Percentiles rank a stretch among this genome's conserved stretches.
These are phyloP conservation scores for Calendula officinalis DNA, from an alignment of 129 eudicot species.

Conservation along the genomic window DNA sequence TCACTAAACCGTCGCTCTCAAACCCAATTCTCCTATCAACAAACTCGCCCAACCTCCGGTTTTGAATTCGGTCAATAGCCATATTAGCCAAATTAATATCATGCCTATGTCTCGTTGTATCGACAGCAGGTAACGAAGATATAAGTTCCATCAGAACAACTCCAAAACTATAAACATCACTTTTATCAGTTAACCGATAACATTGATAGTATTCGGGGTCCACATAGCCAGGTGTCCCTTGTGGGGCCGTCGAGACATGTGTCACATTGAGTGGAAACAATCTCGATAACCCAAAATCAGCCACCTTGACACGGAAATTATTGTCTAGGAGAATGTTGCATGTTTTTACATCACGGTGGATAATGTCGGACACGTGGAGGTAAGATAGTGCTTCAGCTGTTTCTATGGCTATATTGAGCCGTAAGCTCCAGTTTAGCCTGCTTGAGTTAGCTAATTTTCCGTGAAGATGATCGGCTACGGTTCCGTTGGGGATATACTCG, in stretches of 20 bases:
- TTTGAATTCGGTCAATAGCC: conserved; percentile 66
- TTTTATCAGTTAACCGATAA: conserved; percentile 72
- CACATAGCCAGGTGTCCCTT: conserved; percentile 92
- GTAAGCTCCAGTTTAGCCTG: conserved; percentile 51
- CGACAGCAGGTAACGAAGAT: conserved; percentile 73
- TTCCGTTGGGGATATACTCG: conserved; percentile 76
- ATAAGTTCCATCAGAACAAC: conserved; percentile 72
- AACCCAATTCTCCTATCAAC: conserved; percentile 58
- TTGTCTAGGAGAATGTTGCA: conserved; percentile 36
- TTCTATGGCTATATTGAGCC: conserved; percentile 66
- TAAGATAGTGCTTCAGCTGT: conserved; percentile 82
- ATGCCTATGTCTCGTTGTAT: conserved; percentile 59
- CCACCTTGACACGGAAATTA: conserved; percentile 33
- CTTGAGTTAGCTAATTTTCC: conserved; percentile 53
- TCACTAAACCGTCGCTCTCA: conserved; percentile 39
- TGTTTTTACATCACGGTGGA: conserved; percentile 43
- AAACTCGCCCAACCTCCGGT: conserved; percentile 51
- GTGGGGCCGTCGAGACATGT: conserved; percentile 91
- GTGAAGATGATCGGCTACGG: conserved; percentile 84
- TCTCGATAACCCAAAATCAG: conserved; percentile 46
- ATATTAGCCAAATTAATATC: conserved; percentile 80
- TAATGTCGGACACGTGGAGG: conserved; percentile 51
- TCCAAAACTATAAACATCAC: conserved; percentile 92
- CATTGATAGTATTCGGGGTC: conserved; percentile 87
- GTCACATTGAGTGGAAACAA: conserved; percentile 64